Evolutionary conservation across 2,329 filamentous ascomycete species (phyloP), one percentile per base, ranked within the genome.

Genomic region (Leptographium galeiforme): DNA sequence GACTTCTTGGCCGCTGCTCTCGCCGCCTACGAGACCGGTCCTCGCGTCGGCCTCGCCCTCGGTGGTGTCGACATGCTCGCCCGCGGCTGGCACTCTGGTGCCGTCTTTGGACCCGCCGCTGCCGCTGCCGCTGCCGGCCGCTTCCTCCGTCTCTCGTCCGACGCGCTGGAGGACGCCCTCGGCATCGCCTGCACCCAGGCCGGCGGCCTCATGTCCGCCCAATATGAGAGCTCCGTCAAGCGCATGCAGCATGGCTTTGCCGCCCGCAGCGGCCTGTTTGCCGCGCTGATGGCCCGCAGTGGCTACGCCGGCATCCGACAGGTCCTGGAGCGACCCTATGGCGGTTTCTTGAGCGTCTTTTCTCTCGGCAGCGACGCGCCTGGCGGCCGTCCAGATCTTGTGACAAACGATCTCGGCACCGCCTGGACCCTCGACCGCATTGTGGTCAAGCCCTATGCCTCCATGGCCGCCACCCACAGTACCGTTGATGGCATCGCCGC

Each of bases 211-310:
- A 72, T 72, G 68, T 63, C 65, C 2, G 70, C 69, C 5, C 67
- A 72, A 55, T 72, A 66, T 53, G 71, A 67, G 46, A 65, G 66
- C n/a, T 65, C 68, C 54, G 64, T 68, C 0, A 74, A 73, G 59
- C 66, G 69, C 2, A 69, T 73, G 66, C 70, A 73, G 57, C 71
- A 73, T 55, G 70, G 65, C 6, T 73, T 74, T 56, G 69, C 70
- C 0, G 65, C 70, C 7, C 64, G 70, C 8, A 72, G 68, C 53
- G 70, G 70, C 1, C 62, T 73, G 0, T 63, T 73, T 16, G 67
- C 61, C 0, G 64, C 69, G 0, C 52, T 73, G 2, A 56, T 73
- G 34, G 68, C 68, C 2, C 58, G 61, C 32, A 60, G 60, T 1
- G 67, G 65, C 2, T 74, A 74, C 55, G 59, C 62, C 1, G 71